phyloP scores from a whole-genome alignment of 176 grass and related monocot species.

The Oryza punctata region DNA sequence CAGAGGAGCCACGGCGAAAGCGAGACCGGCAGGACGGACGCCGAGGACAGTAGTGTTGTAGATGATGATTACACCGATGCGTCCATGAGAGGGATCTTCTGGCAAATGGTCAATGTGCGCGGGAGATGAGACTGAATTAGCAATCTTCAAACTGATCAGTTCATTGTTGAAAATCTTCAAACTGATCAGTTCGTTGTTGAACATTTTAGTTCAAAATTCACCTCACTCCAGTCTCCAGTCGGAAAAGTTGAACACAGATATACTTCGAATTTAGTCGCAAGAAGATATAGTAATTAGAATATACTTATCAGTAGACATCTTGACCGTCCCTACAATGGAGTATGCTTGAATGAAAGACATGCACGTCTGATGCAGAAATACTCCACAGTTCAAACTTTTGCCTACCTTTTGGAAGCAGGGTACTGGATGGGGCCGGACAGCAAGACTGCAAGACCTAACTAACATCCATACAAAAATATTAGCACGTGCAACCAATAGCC shows the following conservation, averaged over 20 bases:
- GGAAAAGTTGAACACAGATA: not conserved
- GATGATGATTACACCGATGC: conserved; percentile 2
- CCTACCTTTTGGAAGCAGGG: not conserved
- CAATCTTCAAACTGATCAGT: not conserved
- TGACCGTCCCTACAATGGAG: not conserved
- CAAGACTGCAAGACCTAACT: not conserved
- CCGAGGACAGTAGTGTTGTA: not conserved
- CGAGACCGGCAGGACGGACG: not conserved
- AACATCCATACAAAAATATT: not conserved
- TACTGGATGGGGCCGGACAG: too few species aligned
- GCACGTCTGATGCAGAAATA: not conserved
- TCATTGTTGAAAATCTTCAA: not conserved
- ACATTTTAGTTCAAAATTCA: not conserved
- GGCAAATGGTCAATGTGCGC: conserved; percentile 43
- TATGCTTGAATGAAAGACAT: not conserved
- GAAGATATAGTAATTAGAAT: too few species aligned
- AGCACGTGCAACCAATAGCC: not conserved
- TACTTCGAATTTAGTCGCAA: not conserved
- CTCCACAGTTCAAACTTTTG: not conserved
- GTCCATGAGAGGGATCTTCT: conserved; percentile 54
- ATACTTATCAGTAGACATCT: not conserved
- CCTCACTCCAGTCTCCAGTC: not conserved
- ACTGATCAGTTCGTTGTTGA: not conserved
- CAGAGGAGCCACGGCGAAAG: not conserved
- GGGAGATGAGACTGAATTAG: not conserved